Percentiles rank a stretch among this genome's conserved stretches.
Conservation (phyloP, 2,329 filamentous ascomycete species). For the Tolypocladium tundrense region DNA sequence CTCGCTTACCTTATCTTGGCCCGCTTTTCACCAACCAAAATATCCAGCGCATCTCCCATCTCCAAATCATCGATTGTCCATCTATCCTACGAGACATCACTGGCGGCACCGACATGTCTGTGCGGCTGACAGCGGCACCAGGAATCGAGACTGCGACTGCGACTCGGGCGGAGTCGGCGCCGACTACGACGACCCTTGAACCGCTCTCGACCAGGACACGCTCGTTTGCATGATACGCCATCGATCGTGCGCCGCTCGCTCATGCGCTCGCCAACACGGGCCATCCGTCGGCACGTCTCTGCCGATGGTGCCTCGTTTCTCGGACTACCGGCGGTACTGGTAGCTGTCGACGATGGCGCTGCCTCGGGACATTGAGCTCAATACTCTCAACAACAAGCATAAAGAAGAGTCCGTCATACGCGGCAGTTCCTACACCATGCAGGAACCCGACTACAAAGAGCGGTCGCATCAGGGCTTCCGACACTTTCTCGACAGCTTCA, state of each 20-base stretch:
- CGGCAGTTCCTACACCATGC: conserved; percentile 41
- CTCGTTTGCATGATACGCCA: background rate
- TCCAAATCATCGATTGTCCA: too few species aligned
- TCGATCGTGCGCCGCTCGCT: background rate
- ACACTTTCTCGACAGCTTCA: conserved; percentile 52
- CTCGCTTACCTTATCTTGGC: too few species aligned
- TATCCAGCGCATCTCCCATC: too few species aligned
- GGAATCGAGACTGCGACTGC: background rate
- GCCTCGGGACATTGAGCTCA: conserved; percentile 41
- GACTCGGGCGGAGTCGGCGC: background rate
- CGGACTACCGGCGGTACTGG: background rate
- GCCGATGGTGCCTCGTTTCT: background rate
- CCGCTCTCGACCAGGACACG: background rate
- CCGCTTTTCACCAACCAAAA: too few species aligned
- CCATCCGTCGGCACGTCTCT: background rate
- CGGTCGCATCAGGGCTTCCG: conserved; percentile 22
- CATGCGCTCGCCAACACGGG: background rate
- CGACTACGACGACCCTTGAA: background rate
- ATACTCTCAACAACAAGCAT: conserved; percentile 43
- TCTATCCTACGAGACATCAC: too few species aligned
- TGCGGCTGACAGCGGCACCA: too few species aligned
- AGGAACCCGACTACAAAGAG: conserved; percentile 35
- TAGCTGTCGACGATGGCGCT: conserved; percentile 21
- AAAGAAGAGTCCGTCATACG: conserved; percentile 47
- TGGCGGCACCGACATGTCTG: too few species aligned